Evolutionary conservation across 208 protist species (phyloP).

Genomic region (Trypanosoma lewisi): DNA sequence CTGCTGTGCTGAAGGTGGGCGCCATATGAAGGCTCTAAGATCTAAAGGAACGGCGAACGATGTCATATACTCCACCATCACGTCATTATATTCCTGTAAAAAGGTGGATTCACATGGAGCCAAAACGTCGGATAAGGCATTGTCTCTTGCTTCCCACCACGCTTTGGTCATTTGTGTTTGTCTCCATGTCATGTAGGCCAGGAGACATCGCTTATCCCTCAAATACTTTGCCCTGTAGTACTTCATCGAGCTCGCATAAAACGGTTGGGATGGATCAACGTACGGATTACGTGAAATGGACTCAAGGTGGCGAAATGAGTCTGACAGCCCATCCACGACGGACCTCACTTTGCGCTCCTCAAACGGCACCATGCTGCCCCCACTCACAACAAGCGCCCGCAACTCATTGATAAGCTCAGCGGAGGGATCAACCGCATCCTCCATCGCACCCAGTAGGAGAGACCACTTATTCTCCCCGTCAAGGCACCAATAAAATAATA

Average conservation of each 20-base stretch:
- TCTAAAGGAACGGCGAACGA: conserved; percentile 80
- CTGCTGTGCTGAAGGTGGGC: conserved; percentile 72
- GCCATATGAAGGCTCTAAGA: conserved; percentile 76
- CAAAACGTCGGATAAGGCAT: conserved; percentile 48
- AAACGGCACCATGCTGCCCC: conserved; percentile 46
- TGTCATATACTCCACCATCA: conserved; percentile 89
- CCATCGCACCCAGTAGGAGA: not conserved
- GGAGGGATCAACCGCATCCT: conserved; percentile 46
- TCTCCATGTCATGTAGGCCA: conserved; percentile 80
- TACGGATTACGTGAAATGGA: conserved; percentile 70
- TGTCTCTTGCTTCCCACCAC: conserved; percentile 80
- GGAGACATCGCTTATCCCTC: conserved; percentile 76
- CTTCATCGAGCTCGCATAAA: conserved; percentile 69
- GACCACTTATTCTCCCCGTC: not conserved
- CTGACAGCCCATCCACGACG: conserved; percentile 56
- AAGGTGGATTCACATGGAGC: conserved; percentile 56
- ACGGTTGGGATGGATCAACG: conserved; percentile 61
- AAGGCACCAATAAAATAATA: conserved; percentile 27
- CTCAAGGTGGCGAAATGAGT: conserved; percentile 51
- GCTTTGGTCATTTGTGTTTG: conserved; percentile 52
- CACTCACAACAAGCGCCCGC: conserved; percentile 70
- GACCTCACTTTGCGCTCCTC: conserved; percentile 70
- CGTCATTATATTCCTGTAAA: conserved; percentile 69
- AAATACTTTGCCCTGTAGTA: conserved; percentile 77
- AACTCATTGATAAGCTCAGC: conserved; percentile 82